Percentiles rank a stretch among this genome's conserved stretches.
Conservation (phyloP, 2,329 filamentous ascomycete species). For the Arthrobotrys entomopaga region DNA sequence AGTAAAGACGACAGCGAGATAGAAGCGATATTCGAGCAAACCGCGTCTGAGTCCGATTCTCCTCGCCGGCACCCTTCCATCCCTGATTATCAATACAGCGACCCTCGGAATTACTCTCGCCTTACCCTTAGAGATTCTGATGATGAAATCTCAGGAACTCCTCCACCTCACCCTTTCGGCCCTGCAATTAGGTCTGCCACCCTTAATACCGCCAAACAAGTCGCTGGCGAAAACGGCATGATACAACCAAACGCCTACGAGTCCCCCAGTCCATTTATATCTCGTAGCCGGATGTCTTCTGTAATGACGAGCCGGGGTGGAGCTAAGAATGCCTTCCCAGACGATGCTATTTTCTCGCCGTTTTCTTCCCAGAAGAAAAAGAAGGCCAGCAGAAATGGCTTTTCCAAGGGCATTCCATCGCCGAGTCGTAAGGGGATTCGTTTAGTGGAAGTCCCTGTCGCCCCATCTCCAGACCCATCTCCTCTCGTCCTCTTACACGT, state of each 20-base stretch:
- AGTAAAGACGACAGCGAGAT: slow-evolving; percentile 47
- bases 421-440: slow-evolving; percentile 41
- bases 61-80: slow-evolving; percentile 42
- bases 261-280: slow-evolving; percentile 41
- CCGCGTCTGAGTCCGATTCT: slow-evolving; percentile 45
- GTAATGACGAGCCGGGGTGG: slow-evolving; percentile 28
- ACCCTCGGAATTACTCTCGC: slow-evolving; percentile 44
- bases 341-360: slow-evolving; percentile 36
- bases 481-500: slow-evolving; percentile 82
- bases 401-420: slow-evolving; percentile 28
- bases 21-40: slow-evolving; percentile 53
- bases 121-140: slow-evolving; percentile 38
- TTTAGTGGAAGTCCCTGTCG: slow-evolving; percentile 20
- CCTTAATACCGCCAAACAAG: slow-evolving; percentile 38
- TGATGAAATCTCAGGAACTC: slow-evolving; percentile 41
- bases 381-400: slow-evolving; percentile 27
- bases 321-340: slow-evolving; percentile 26
- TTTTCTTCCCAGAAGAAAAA: slow-evolving; percentile 50
- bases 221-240: slow-evolving; percentile 45
- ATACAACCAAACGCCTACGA: slow-evolving; percentile 32
- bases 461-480: slow-evolving; percentile 62
- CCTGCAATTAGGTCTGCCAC: slow-evolving; percentile 47
- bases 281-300: slow-evolving; percentile 38
- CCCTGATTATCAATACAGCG: slow-evolving; percentile 43
- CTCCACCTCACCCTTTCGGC: slow-evolving; percentile 45